phyloP scores from a whole-genome alignment of 108 stramenopile genomes.

The Skeletonema marinoi region DNA sequence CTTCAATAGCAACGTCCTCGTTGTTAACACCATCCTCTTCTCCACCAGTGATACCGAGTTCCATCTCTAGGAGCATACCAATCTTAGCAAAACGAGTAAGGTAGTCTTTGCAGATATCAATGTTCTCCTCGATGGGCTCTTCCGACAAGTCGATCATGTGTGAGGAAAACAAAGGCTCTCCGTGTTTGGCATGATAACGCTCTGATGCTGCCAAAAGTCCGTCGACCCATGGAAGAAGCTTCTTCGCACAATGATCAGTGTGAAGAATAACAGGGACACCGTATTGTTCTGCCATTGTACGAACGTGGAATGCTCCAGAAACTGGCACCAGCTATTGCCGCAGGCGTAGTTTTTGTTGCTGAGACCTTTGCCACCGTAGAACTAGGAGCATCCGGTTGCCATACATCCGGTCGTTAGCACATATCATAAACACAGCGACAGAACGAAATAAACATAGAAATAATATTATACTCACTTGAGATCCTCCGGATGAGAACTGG shows the following conservation, averaged over 20 bases:
- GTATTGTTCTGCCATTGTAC: slow-evolving; percentile 92
- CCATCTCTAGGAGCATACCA: slow-evolving; percentile 90
- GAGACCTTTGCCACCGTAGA: slow-evolving; percentile 91
- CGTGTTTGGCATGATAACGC: slow-evolving; percentile 75
- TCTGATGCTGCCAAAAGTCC: slow-evolving; percentile 84
- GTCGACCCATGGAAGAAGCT: slow-evolving; percentile 93
- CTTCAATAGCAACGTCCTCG: slow-evolving; percentile 73
- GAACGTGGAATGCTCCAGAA: slow-evolving; percentile 92
- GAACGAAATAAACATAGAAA: not conserved
- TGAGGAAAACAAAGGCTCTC: slow-evolving; percentile 92
- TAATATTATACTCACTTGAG: slow-evolving; percentile 45
- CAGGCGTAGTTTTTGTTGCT: slow-evolving; percentile 87
- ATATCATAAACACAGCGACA: not conserved
- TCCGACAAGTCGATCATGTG: slow-evolving; percentile 97
- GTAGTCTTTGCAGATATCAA: slow-evolving; percentile 88
- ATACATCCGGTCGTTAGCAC: slow-evolving; percentile 2
- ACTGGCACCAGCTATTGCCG: slow-evolving; percentile 91
- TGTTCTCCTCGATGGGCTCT: slow-evolving; percentile 93
- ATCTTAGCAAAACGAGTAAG: slow-evolving; percentile 80
- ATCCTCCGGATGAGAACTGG: slow-evolving; percentile 89
- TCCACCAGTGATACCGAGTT: slow-evolving; percentile 95
- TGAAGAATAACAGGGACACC: slow-evolving; percentile 94
- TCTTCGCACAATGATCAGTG: slow-evolving; percentile 94
- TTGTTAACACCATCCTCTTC: slow-evolving; percentile 97
- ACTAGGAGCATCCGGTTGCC: slow-evolving; percentile 27